A percentile compares a stretch with the other conserved stretches of the same genome.
These are phyloP conservation scores for Heteromeles arbutifolia DNA, from an alignment of 306 rosid species.

Conservation along the genomic window DNA sequence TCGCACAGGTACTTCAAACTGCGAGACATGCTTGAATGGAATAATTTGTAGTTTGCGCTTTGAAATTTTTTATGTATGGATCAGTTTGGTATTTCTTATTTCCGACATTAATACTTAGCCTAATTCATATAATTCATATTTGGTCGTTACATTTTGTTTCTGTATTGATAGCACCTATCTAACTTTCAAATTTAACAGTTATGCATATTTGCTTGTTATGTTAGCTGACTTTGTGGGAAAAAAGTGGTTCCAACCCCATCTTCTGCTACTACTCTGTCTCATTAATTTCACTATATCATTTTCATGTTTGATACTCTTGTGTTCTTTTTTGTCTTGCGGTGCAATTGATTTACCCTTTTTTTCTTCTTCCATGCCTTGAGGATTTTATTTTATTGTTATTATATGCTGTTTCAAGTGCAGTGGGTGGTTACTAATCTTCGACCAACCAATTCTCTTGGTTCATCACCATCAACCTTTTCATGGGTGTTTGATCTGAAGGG, in stretches of 20 bases:
- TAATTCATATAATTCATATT: not conserved
- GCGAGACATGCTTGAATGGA: not conserved
- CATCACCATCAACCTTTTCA: slow-evolving; percentile 48
- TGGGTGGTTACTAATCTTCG: slow-evolving; percentile 93
- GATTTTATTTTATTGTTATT: not conserved
- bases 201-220: not conserved
- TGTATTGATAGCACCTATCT: not conserved
- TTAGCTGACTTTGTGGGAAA: not conserved
- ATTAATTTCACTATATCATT: not conserved
- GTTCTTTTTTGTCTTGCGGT: not conserved
- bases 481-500: slow-evolving; percentile 87
- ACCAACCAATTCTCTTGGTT: slow-evolving; percentile 41
- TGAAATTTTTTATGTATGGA: not conserved
- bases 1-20: slow-evolving; percentile 61
- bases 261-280: not conserved
- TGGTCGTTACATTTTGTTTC: not conserved
- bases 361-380: not conserved
- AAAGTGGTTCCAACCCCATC: not conserved
- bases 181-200: not conserved
- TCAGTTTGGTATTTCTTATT: not conserved
- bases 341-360: not conserved
- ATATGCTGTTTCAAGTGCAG: slow-evolving; percentile 33
- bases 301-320: not conserved
- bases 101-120: not conserved
- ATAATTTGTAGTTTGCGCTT: not conserved